phyloP scores from a whole-genome alignment of 768 basidiomycete species.

The Chiua virens region DNA sequence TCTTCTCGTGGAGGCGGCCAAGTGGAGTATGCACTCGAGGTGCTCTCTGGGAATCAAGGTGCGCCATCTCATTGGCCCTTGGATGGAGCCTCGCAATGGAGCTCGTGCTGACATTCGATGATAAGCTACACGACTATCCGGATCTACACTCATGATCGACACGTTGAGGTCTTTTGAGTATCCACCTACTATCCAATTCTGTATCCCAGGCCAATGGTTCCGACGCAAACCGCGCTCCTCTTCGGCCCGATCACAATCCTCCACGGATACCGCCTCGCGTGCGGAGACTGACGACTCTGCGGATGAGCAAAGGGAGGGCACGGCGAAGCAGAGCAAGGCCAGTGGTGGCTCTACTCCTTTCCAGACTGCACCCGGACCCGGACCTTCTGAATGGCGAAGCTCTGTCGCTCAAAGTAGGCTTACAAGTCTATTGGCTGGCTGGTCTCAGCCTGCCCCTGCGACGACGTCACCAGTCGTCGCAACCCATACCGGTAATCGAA shows the following conservation, averaged over 20 bases:
- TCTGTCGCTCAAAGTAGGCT: slow-evolving; percentile 59
- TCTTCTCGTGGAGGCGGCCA: slow-evolving; percentile 61
- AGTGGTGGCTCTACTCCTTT: slow-evolving; percentile 24
- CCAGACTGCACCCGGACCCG: slow-evolving; percentile 18
- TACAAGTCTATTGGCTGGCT: slow-evolving; percentile 66
- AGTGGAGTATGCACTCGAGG: slow-evolving; percentile 74
- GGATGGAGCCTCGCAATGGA: background rate
- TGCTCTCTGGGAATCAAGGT: slow-evolving; percentile 55
- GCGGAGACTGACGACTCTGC: slow-evolving; percentile 15
- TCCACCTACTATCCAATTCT: slow-evolving; percentile 49
- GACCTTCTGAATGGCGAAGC: slow-evolving; percentile 49
- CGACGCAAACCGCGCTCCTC: slow-evolving; percentile 58
- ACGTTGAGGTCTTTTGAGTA: slow-evolving; percentile 8
- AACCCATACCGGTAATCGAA: slow-evolving; percentile 41
- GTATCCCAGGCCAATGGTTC: slow-evolving; percentile 81
- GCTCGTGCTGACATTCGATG: background rate
- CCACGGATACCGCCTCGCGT: slow-evolving; percentile 40
- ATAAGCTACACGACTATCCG: slow-evolving; percentile 14
- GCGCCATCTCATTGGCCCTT: slow-evolving; percentile 20
- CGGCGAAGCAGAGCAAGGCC: slow-evolving; percentile 52
- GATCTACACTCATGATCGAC: slow-evolving; percentile 15
- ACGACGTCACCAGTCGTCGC: slow-evolving; percentile 31
- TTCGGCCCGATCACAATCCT: slow-evolving; percentile 50
- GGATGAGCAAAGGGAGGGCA: slow-evolving; percentile 54
- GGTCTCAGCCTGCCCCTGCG: slow-evolving; percentile 51